Percentiles rank a stretch among this genome's conserved stretches.
Conservation (phyloP, 176 grass and related monocot species). For the Hsuehochloa calcarea region DNA sequence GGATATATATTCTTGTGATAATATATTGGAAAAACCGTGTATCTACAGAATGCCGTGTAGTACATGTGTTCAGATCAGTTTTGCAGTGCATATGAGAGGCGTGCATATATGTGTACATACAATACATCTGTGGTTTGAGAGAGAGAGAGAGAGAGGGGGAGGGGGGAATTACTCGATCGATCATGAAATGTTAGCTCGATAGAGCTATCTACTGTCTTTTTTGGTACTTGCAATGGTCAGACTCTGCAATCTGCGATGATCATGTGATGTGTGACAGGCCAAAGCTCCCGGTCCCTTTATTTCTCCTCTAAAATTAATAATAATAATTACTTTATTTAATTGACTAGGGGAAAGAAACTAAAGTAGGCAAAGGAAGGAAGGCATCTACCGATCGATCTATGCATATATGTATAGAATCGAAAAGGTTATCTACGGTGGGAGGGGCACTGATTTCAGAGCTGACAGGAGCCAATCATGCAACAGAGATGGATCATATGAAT, state of each 20-base stretch:
- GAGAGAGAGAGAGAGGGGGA: neutral
- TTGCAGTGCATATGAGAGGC: no score
- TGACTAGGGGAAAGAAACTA: neutral
- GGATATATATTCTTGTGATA: no score
- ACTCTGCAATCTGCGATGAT: constrained; percentile 26
- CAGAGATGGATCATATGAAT: constrained; percentile 28
- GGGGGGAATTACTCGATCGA: neutral
- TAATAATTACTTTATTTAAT: neutral
- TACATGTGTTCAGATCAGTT: no score
- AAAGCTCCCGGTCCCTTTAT: neutral
- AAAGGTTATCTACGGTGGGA: constrained; percentile 37
- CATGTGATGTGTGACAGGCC: constrained; percentile 11
- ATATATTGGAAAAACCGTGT: no score
- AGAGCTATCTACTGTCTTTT: neutral
- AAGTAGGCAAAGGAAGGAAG: neutral
- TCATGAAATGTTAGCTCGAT: neutral
- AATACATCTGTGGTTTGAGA: no score
- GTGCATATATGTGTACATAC: no score
- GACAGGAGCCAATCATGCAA: constrained; percentile 53
- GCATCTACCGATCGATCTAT: neutral
- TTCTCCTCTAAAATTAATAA: neutral
- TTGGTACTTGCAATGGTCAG: constrained; percentile 33
- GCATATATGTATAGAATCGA: constrained; percentile 5
- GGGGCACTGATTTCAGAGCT: constrained; percentile 38
- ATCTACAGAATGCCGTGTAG: no score